A percentile compares a stretch with the other conserved stretches of the same genome.
Evolutionary conservation across 495 filamentous ascomycete genomes (phyloP).

Genomic region (Sporormia fimetaria): DNA sequence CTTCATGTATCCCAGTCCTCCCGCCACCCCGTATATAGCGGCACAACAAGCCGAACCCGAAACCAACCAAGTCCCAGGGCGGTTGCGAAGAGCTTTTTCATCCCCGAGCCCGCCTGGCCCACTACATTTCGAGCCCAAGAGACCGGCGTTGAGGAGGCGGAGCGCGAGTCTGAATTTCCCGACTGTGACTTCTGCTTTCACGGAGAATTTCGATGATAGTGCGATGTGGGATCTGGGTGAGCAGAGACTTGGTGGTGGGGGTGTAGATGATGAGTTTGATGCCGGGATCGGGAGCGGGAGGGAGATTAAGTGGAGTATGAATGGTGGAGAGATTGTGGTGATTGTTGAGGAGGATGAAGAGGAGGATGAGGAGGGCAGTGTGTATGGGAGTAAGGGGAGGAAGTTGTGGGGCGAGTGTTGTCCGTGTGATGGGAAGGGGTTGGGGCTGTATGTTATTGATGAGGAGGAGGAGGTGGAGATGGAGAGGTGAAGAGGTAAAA

Average conservation of each 20-base stretch:
- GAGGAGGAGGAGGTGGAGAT: conserved; percentile 7
- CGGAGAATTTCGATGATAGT: background rate
- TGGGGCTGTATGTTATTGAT: conserved; percentile 16
- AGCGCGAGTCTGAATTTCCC: background rate
- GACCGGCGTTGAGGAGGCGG: background rate
- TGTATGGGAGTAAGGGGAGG: conserved; percentile 4
- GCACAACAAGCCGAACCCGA: too few species aligned
- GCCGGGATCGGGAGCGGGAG: too few species aligned
- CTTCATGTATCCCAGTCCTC: conserved; percentile 10
- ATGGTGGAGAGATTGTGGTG: conserved; percentile 10
- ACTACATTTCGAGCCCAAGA: background rate
- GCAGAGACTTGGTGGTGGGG: conserved; percentile 1
- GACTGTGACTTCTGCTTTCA: background rate
- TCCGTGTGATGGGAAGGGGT: background rate
- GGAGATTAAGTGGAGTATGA: conserved; percentile 16
- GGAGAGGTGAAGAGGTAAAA: too few species aligned
- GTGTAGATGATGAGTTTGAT: conserved; percentile 2
- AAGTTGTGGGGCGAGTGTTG: conserved; percentile 4
- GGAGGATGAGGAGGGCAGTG: too few species aligned
- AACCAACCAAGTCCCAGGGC: background rate
- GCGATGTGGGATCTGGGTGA: conserved; percentile 8
- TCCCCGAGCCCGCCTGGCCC: background rate
- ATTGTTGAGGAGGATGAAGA: conserved; percentile 11
- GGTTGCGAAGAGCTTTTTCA: conserved; percentile 1
- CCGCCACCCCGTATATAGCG: conserved; percentile 1